Conservation (phyloP, 352 stramenopile genomes). For the Globisporangium ultimum region DNA sequence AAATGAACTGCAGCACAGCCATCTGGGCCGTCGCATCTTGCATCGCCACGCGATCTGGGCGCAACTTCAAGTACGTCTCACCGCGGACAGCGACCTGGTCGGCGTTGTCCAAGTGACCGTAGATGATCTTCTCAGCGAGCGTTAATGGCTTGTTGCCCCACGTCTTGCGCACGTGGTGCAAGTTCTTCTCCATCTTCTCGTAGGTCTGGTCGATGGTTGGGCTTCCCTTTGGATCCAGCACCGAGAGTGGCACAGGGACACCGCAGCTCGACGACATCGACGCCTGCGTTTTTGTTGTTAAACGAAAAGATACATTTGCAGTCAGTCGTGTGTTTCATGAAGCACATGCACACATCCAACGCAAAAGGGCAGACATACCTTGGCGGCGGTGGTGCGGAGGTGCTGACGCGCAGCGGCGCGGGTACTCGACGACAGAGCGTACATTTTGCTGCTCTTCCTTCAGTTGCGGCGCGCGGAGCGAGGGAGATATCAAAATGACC, state of each 20-base stretch:
- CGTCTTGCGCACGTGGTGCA: slow-evolving; percentile 87
- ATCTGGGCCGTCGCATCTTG: slow-evolving; percentile 94
- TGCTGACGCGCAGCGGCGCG: slow-evolving; percentile 58
- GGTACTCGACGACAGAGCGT: slow-evolving; percentile 56
- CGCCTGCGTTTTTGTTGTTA: slow-evolving; percentile 20
- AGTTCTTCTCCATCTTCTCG: slow-evolving; percentile 90
- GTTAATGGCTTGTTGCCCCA: slow-evolving; percentile 88
- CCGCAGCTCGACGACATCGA: slow-evolving; percentile 76
- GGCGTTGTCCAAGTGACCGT: slow-evolving; percentile 90
- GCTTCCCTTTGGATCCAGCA: slow-evolving; percentile 88
- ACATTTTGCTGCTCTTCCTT: slow-evolving; percentile 34
- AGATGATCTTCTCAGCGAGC: slow-evolving; percentile 94
- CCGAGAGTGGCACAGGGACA: slow-evolving; percentile 76
- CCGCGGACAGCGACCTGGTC: slow-evolving; percentile 80
- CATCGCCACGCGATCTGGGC: slow-evolving; percentile 92
- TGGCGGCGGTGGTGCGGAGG: slow-evolving; percentile 59
- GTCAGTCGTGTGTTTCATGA: neutral
- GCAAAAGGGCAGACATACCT: slow-evolving; percentile 27
- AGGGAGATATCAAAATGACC: slow-evolving; percentile 84
- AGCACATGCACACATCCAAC: neutral
- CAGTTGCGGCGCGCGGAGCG: slow-evolving; percentile 20
- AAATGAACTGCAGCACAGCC: slow-evolving; percentile 95
- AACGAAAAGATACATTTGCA: slow-evolving; percentile 5
- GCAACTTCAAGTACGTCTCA: slow-evolving; percentile 92
- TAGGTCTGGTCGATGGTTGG: slow-evolving; percentile 92